Percentiles rank a stretch among this genome's conserved stretches.
phyloP scores from a whole-genome alignment of 768 basidiomycete species.

The Guyanaporus albipodus region DNA sequence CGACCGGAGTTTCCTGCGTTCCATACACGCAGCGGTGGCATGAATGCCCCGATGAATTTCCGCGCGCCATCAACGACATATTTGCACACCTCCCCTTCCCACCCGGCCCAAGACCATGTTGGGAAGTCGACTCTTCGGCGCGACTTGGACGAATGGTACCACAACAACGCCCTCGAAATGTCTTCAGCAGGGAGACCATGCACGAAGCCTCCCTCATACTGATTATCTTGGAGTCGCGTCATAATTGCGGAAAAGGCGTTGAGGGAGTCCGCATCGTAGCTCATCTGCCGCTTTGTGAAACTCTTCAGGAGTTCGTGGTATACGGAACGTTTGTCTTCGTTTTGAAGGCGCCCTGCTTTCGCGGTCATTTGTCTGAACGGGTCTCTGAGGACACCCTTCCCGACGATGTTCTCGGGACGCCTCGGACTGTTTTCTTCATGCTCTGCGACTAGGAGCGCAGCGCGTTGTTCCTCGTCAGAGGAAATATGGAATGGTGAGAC shows the following conservation, averaged over 20 bases:
- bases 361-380: slow-evolving; percentile 4
- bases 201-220: slow-evolving; percentile 11
- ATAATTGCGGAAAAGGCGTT: slow-evolving; percentile 15
- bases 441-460: not conserved
- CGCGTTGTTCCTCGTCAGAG: slow-evolving; percentile 1
- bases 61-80: not conserved
- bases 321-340: not conserved
- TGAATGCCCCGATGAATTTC: not conserved
- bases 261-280: slow-evolving; percentile 10
- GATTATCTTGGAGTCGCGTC: not conserved
- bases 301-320: slow-evolving; percentile 6
- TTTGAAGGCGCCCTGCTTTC: not conserved
- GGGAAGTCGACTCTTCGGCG: slow-evolving; percentile 3
- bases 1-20: not conserved
- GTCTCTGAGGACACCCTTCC: slow-evolving; percentile 5
- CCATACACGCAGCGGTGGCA: slow-evolving; percentile 11
- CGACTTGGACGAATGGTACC: slow-evolving; percentile 2
- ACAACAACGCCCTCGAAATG: slow-evolving; percentile 9
- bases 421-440: not conserved
- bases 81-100: not conserved
- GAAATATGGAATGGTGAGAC: slow-evolving; percentile 10
- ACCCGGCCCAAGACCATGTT: slow-evolving; percentile 14
- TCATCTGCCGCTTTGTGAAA: slow-evolving; percentile 4
- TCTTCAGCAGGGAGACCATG: slow-evolving; percentile 11
- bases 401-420: not conserved